Evolutionary conservation across 2,329 filamentous ascomycete genomes (phyloP), one percentile per base, ranked within the genome.

Genomic region (Echinosphaeria canescens): DNA sequence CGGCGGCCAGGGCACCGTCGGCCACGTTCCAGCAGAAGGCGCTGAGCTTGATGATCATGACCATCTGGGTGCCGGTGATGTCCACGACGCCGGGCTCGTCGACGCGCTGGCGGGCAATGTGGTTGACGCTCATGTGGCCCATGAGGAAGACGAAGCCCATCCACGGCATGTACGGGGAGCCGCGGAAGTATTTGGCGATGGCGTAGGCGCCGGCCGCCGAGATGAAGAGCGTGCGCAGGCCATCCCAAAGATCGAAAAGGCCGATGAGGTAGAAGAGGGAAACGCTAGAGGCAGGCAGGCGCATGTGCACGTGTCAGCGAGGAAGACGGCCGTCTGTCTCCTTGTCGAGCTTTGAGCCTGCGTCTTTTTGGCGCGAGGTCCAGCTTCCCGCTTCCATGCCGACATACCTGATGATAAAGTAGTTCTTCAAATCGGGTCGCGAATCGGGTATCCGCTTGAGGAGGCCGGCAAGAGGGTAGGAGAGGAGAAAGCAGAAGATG

Each of bases 21-120:
- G 88, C 82, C 7, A 95, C 74, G 44, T 95, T 95, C 88, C 88
- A 98, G 53, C 81, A 91, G 44, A 98, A 98, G 5, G 85, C 78
- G 13, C 73, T 81, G 19, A 98, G 67, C 50, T 98, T 98, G 81
- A 98, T 98, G 34, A 95, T 74, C 38, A 95, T 53, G 18, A 98
- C 88, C 88, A 98, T 98, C 49, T 98, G 88, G 2, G 85, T 82
- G 22, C 76, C 84, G 1, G 85, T 93, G 37, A 98, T 84, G 46
- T 98, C 88, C 31, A 92, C 59, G 2, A 54, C 50, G 22, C 64
- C 59, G 0, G 78, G 66, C 33, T 68, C 60, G 37, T 75, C 59
- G 22, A 62, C 53, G 22, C 71, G 64, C 48, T 91, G 81, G 22
- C 90, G 76, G 30, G 67, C 56, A 33, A 98, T 74, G 47, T 98